Evolutionary conservation across 768 basidiomycete species (phyloP).

Genomic region (Pleurotus djamor): DNA sequence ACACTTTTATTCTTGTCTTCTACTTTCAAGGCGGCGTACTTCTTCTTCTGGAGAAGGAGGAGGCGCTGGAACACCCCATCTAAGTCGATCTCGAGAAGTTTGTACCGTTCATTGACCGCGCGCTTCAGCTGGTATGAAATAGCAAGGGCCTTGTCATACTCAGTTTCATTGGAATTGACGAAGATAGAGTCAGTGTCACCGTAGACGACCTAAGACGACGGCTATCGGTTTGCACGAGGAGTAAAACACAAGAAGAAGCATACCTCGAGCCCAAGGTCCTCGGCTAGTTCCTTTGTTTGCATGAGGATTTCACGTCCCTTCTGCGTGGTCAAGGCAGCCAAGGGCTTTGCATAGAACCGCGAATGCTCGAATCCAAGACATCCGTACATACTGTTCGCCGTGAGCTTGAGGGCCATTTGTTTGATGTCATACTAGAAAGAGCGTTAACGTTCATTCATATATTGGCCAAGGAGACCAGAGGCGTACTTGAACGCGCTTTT

Average conservation of each 20-base stretch:
- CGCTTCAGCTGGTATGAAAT: constrained; percentile 94
- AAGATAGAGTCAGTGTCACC: constrained; percentile 99
- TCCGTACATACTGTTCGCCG: constrained; percentile 99
- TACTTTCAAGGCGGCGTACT: constrained; percentile 96
- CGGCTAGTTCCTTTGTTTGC: constrained; percentile 89
- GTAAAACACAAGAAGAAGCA: constrained; percentile 20
- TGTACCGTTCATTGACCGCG: constrained; percentile 94
- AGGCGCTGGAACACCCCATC: constrained; percentile 93
- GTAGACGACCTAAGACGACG: constrained; percentile 80
- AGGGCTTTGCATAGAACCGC: constrained; percentile 91
- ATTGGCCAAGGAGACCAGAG: background rate
- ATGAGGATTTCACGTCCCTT: constrained; percentile 98
- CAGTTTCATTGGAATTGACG: constrained; percentile 92
- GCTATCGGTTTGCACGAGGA: background rate
- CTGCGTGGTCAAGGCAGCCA: constrained; percentile 97
- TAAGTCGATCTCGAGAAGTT: constrained; percentile 93
- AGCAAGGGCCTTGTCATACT: constrained; percentile 84
- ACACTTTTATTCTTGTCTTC: constrained; percentile 77
- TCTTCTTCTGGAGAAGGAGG: constrained; percentile 95
- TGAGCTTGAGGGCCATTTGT: constrained; percentile 95
- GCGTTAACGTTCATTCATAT: background rate
- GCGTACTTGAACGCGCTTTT: constrained; percentile 80
- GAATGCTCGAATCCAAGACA: constrained; percentile 98
- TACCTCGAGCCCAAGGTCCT: constrained; percentile 86
- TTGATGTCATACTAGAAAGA: constrained; percentile 86